Percentiles rank a stretch among this genome's conserved stretches.
These are phyloP conservation scores for Neopestalotiopsis rosae DNA, from an alignment of 2,329 filamentous ascomycete species.

Conservation along the genomic window DNA sequence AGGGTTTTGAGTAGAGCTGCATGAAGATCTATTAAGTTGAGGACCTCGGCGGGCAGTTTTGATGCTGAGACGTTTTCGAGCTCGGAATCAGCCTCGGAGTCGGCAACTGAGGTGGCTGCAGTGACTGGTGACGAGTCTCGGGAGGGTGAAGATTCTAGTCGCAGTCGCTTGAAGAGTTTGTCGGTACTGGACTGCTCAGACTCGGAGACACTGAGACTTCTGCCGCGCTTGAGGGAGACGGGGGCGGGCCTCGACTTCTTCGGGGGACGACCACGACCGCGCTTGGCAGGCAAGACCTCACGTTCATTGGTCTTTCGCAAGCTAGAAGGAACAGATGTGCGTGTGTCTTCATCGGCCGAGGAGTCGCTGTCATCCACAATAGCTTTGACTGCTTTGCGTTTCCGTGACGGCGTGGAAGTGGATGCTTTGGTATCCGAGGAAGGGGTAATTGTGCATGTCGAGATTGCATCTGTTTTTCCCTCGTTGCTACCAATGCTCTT, in stretches of 20 bases:
- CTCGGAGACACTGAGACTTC: constrained; percentile 37
- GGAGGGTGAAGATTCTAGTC: constrained; percentile 43
- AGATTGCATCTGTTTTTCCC: constrained; percentile 39
- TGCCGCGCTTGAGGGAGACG: constrained; percentile 33
- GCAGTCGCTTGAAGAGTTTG: constrained; percentile 45
- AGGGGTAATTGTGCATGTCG: constrained; percentile 26
- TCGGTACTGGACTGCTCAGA: constrained; percentile 41
- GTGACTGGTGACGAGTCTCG: constrained; percentile 38
- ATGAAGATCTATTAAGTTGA: constrained; percentile 68
- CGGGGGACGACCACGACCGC: constrained; percentile 33
- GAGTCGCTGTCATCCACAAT: constrained; percentile 34
- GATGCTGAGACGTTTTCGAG: constrained; percentile 23
- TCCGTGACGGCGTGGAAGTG: constrained; percentile 41
- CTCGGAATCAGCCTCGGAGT: constrained; percentile 40
- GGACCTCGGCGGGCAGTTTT: constrained; percentile 56
- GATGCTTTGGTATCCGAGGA: constrained; percentile 47
- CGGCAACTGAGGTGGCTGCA: constrained; percentile 45
- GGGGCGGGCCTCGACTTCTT: constrained; percentile 33
- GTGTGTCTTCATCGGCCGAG: constrained; percentile 34
- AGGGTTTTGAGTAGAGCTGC: constrained; percentile 71
- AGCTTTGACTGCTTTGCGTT: constrained; percentile 37
- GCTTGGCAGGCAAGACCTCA: constrained; percentile 27
- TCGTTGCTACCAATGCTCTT: constrained; percentile 43
- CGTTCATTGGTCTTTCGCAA: constrained; percentile 17
- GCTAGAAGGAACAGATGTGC: constrained; percentile 22